Percentiles rank a stretch among this genome's conserved stretches.
Conservation (phyloP, 2,329 filamentous ascomycete species). For the Corinectria fuckeliana region DNA sequence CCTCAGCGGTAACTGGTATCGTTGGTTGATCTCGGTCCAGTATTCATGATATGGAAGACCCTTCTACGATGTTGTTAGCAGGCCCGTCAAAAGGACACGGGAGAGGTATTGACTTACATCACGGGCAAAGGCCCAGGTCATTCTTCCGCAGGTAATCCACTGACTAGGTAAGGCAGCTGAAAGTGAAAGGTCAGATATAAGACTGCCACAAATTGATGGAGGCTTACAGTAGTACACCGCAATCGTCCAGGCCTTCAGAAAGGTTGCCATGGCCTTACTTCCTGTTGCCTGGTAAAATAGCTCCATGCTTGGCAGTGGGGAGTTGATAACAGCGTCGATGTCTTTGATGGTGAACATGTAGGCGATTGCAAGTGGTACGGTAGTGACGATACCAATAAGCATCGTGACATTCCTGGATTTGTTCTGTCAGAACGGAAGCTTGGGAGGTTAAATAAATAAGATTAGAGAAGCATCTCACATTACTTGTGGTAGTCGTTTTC, state of each 20-base stretch:
- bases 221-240: conserved; percentile 8
- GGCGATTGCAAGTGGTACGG: conserved; percentile 37
- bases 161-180: conserved; percentile 36
- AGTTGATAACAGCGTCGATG: conserved; percentile 34
- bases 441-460: no score
- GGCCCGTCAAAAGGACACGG: no score
- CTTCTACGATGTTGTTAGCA: conserved; percentile 1
- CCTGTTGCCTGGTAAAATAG: conserved; percentile 28
- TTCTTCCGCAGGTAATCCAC: conserved; percentile 41
- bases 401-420: conserved; percentile 18
- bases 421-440: neutral
- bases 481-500: conserved; percentile 17
- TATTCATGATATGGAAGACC: conserved; percentile 25
- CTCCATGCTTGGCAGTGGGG: conserved; percentile 27
- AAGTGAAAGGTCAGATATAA: neutral
- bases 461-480: no score
- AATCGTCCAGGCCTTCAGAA: neutral
- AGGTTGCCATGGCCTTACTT: neutral
- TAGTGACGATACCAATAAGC: conserved; percentile 37
- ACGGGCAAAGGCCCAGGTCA: conserved; percentile 43
- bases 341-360: conserved; percentile 38
- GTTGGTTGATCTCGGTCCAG: conserved; percentile 32
- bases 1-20: conserved; percentile 35
- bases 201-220: neutral
- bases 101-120: no score